Percentiles rank a stretch among this genome's conserved stretches.
Evolutionary conservation across 352 stramenopile genomes (phyloP).

Genomic region (Pythium periplocum): DNA sequence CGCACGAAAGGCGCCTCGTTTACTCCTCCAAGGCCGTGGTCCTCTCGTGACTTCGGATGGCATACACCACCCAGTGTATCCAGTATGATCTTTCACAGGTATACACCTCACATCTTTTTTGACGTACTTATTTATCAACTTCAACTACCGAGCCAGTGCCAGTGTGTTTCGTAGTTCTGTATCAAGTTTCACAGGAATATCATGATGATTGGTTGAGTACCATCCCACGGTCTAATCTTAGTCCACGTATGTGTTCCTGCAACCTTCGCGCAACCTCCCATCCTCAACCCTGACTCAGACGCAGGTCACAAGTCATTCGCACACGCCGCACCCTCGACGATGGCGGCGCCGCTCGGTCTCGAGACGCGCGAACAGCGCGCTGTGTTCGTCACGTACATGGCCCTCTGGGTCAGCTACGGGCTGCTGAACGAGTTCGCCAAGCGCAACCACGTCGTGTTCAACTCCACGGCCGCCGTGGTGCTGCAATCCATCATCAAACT

Average conservation of each 20-base stretch:
- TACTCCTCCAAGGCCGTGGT: no score
- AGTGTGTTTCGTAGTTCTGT: no score
- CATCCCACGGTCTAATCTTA: no score
- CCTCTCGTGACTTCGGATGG: no score
- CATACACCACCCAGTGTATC: no score
- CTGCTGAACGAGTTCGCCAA: constrained; percentile 78
- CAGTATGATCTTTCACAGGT: no score
- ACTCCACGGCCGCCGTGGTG: constrained; percentile 70
- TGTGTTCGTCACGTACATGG: constrained; percentile 79
- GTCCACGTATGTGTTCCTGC: background rate
- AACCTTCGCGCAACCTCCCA: constrained; percentile 5
- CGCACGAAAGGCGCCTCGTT: no score
- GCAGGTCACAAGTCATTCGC: constrained; percentile 1
- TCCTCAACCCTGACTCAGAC: background rate
- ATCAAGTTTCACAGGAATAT: no score
- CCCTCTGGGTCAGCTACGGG: constrained; percentile 71
- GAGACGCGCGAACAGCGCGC: constrained; percentile 63
- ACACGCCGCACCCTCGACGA: constrained; percentile 5
- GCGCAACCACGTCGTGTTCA: constrained; percentile 58
- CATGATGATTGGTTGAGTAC: no score
- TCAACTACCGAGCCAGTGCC: no score
- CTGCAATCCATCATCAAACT: constrained; percentile 74
- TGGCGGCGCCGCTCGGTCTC: constrained; percentile 59
- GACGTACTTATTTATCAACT: no score
- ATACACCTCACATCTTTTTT: no score